A percentile compares a stretch with the other conserved stretches of the same genome.
Conservation (phyloP, 345 rosid species). For the Abelmoschus esculentus region DNA sequence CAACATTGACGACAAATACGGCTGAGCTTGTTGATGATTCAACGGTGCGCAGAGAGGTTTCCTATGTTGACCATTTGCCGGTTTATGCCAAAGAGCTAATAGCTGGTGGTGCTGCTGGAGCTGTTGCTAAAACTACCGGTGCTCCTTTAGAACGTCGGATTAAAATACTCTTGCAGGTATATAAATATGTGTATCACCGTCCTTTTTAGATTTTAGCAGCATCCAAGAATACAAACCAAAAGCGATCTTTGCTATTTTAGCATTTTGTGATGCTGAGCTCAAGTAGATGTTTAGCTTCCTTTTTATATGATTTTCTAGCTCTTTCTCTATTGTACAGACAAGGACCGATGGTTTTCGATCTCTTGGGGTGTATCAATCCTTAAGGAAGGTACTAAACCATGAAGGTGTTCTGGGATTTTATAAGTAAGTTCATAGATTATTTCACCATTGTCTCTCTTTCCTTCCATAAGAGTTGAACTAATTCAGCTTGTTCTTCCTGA, state of each 20-base stretch:
- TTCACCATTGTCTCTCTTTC: constrained; percentile 2
- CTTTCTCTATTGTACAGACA: constrained; percentile 36
- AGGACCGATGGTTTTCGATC: constrained; percentile 75
- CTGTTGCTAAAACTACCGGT: constrained; percentile 78
- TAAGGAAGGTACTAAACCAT: constrained; percentile 64
- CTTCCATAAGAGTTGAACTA: constrained; percentile 5
- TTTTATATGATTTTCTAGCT: background rate
- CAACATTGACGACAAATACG: constrained; percentile 55
- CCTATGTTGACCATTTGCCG: constrained; percentile 54
- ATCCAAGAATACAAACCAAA: constrained; percentile 1
- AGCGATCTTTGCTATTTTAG: background rate
- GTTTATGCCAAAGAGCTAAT: constrained; percentile 79
- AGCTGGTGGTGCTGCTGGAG: constrained; percentile 97
- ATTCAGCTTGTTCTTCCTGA: constrained; percentile 16
- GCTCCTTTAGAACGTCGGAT: constrained; percentile 90
- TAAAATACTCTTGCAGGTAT: constrained; percentile 87
- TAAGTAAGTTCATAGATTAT: constrained; percentile 40
- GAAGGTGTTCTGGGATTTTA: constrained; percentile 87
- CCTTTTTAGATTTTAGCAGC: background rate
- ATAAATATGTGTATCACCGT: background rate
- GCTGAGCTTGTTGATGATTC: constrained; percentile 59
- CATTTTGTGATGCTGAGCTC: background rate
- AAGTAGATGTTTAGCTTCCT: background rate
- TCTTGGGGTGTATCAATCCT: constrained; percentile 64
- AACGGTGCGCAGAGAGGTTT: constrained; percentile 27